A percentile compares a stretch with the other conserved stretches of the same genome.
phyloP scores from a whole-genome alignment of 179 eudicot genomes.

The Beta macrorhiza region DNA sequence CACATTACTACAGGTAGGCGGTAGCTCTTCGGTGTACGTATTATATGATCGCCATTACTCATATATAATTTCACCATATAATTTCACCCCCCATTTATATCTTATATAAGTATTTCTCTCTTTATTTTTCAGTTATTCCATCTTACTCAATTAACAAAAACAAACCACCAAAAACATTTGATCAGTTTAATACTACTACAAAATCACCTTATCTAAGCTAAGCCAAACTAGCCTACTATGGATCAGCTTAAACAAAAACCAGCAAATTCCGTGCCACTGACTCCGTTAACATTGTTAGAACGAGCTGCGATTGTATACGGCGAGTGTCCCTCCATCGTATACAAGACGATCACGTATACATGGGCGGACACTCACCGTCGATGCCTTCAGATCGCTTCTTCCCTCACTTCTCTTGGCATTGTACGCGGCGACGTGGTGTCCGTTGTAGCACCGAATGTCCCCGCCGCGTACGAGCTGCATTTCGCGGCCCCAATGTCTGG shows the following conservation, averaged over 20 bases:
- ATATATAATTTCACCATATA: background rate
- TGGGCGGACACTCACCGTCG: slow-evolving; percentile 59
- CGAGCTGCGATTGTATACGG: slow-evolving; percentile 28
- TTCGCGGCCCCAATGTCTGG: slow-evolving; percentile 70
- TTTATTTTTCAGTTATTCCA: background rate
- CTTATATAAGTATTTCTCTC: background rate
- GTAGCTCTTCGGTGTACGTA: background rate
- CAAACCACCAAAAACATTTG: too few relatives aligned
- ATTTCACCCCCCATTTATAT: background rate
- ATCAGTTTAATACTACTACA: background rate
- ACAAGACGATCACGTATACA: slow-evolving; percentile 35
- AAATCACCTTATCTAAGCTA: background rate
- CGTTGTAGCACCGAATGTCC: slow-evolving; percentile 57
- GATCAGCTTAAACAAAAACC: slow-evolving; percentile 25
- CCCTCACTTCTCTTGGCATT: slow-evolving; percentile 44
- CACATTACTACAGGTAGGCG: slow-evolving; percentile 15
- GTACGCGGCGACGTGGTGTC: slow-evolving; percentile 52
- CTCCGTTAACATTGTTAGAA: slow-evolving; percentile 30
- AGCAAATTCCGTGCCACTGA: slow-evolving; percentile 31
- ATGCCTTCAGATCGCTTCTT: slow-evolving; percentile 58
- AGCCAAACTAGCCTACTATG: slow-evolving; percentile 2
- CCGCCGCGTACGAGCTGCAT: slow-evolving; percentile 71
- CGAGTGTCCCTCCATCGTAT: slow-evolving; percentile 29
- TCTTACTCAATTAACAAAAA: background rate
- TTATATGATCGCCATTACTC: background rate